Evolutionary conservation across 1,139 yeast species (phyloP).

Genomic region (Candida albicans): DNA sequence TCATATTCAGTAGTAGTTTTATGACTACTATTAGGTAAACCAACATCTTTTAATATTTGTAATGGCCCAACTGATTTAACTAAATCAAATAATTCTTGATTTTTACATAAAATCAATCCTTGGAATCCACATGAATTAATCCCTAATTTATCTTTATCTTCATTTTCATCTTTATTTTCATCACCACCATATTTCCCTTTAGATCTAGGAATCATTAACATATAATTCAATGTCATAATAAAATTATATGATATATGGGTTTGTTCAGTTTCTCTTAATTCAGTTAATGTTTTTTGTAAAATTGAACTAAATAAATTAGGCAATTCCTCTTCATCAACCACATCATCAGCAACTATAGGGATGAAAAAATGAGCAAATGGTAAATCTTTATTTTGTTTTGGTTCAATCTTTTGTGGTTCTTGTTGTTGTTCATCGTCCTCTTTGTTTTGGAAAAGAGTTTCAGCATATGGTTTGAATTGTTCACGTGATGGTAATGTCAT

Average conservation of each 20-base stretch:
- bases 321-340: constrained; percentile 51
- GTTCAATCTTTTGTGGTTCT: constrained; percentile 32
- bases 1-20: constrained; percentile 35
- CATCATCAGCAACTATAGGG: constrained; percentile 60
- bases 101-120: constrained; percentile 77
- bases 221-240: constrained; percentile 76
- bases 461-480: constrained; percentile 59
- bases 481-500: constrained; percentile 60
- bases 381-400: constrained; percentile 58
- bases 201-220: constrained; percentile 83
- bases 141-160: constrained; percentile 52
- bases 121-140: constrained; percentile 79
- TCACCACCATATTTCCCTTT: constrained; percentile 32
- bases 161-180: too few species aligned
- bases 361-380: constrained; percentile 74
- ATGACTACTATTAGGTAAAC: constrained; percentile 58
- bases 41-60: constrained; percentile 55
- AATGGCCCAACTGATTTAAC: constrained; percentile 46
- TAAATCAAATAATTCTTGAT: constrained; percentile 48
- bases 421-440: neutral
- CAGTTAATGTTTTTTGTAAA: constrained; percentile 68
- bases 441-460: constrained; percentile 27
- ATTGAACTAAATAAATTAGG: constrained; percentile 68
- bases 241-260: constrained; percentile 68
- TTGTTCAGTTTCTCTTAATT: constrained; percentile 53